Evolutionary conservation across 2,329 filamentous ascomycete species (phyloP).

Genomic region (Alternaria infectoria): DNA sequence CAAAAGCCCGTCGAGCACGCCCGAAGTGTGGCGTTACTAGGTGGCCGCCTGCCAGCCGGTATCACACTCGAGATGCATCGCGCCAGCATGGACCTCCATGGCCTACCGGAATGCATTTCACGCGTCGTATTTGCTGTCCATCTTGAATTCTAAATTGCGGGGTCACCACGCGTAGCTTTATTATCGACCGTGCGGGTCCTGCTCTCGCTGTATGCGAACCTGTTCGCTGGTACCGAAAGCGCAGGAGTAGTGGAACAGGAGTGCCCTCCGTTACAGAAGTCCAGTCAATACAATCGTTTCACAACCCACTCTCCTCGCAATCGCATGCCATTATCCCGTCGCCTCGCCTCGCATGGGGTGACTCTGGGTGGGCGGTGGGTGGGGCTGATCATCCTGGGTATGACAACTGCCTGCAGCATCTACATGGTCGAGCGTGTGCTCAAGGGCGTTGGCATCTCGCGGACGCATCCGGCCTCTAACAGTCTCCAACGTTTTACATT

Average conservation of each 20-base stretch:
- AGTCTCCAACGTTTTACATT: constrained; percentile 41
- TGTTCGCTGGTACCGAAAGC: constrained; percentile 28
- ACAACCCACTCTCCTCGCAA: constrained; percentile 6
- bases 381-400: not conserved
- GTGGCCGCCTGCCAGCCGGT: not conserved
- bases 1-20: not conserved
- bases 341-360: constrained; percentile 1
- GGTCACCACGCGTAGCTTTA: constrained; percentile 30
- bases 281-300: constrained; percentile 17
- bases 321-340: constrained; percentile 5
- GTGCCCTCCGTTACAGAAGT: constrained; percentile 18
- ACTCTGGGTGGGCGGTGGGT: not conserved
- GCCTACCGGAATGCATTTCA: constrained; percentile 12
- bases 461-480: constrained; percentile 41
- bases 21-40: constrained; percentile 5
- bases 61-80: constrained; percentile 3
- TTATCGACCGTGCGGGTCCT: constrained; percentile 15
- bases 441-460: constrained; percentile 20
- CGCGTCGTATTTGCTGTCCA: constrained; percentile 6
- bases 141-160: constrained; percentile 41
- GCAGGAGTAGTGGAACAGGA: constrained; percentile 26
- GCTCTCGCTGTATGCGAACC: constrained; percentile 26
- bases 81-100: constrained; percentile 17
- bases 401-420: constrained; percentile 4
- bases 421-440: not conserved